Evolutionary conservation across 1,139 yeast species (phyloP).

Genomic region (Ashbya aceris): DNA sequence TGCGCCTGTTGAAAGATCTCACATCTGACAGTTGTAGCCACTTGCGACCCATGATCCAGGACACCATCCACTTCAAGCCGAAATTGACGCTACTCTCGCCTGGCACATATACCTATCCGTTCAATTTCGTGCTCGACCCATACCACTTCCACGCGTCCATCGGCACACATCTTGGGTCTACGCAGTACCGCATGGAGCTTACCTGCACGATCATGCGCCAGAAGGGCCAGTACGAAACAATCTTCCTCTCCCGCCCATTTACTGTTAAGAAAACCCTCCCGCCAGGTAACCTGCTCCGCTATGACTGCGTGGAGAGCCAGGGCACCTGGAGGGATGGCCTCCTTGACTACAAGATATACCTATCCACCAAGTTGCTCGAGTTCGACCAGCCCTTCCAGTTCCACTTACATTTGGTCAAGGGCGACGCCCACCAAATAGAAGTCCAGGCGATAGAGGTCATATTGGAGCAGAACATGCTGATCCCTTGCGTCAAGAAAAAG

Average conservation of each 20-base stretch:
- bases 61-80: conserved; percentile 7
- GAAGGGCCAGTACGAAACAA: conserved; percentile 12
- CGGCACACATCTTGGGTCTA: conserved; percentile 15
- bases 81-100: conserved; percentile 7
- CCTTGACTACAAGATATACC: conserved; percentile 11
- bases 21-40: not conserved
- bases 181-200: conserved; percentile 19
- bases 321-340: conserved; percentile 10
- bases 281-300: conserved; percentile 4
- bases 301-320: conserved; percentile 5
- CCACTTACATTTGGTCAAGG: conserved; percentile 10
- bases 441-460: conserved; percentile 7
- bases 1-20: conserved; percentile 2
- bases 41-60: conserved; percentile 8
- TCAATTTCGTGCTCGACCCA: conserved; percentile 15
- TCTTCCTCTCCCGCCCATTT: conserved; percentile 16
- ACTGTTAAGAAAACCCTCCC: conserved; percentile 16
- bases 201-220: conserved; percentile 10
- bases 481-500: conserved; percentile 12
- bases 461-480: conserved; percentile 11
- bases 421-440: conserved; percentile 2
- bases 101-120: conserved; percentile 17
- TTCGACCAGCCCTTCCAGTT: conserved; percentile 14
- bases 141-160: conserved; percentile 16
- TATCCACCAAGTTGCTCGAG: conserved; percentile 15